Percentiles rank a stretch among this genome's conserved stretches.
Evolutionary conservation across 2,329 filamentous ascomycete species (phyloP).

Genomic region (Chrysoporthe austroafricana): DNA sequence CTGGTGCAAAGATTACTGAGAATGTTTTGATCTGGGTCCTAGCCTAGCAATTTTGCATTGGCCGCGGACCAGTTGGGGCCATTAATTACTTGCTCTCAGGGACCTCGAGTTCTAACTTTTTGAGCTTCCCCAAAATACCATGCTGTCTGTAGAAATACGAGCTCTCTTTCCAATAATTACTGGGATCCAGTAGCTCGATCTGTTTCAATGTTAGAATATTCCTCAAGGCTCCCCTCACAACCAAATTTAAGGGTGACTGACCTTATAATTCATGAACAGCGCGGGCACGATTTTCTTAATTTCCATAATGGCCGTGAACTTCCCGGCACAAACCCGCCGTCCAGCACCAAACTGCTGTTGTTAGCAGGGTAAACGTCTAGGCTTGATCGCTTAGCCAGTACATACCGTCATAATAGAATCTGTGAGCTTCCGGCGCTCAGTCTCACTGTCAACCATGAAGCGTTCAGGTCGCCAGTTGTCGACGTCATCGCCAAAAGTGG

Average conservation of each 20-base stretch:
- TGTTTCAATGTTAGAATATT: background rate
- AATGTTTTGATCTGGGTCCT: background rate
- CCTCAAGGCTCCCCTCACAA: background rate
- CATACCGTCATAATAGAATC: constrained; percentile 31
- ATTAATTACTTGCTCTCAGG: background rate
- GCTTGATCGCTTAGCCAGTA: background rate
- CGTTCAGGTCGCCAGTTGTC: constrained; percentile 59
- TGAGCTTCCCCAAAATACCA: background rate
- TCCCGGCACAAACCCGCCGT: constrained; percentile 34
- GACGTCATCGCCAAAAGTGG: constrained; percentile 60
- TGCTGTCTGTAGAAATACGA: constrained; percentile 2
- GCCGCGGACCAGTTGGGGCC: background rate
- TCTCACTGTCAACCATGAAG: constrained; percentile 30
- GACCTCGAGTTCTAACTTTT: background rate
- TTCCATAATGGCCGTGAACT: constrained; percentile 35
- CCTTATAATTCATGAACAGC: constrained; percentile 8
- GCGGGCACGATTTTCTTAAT: constrained; percentile 12
- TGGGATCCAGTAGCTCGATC: background rate
- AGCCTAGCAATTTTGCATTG: no score
- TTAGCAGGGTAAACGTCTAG: background rate
- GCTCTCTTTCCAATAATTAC: constrained; percentile 3
- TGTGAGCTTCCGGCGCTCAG: constrained; percentile 5
- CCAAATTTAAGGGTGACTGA: background rate
- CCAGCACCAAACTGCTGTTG: constrained; percentile 33
- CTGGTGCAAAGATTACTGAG: no score